Conservation (phyloP, 495 filamentous ascomycete species). For the Aspergillus sclerotioniger region DNA sequence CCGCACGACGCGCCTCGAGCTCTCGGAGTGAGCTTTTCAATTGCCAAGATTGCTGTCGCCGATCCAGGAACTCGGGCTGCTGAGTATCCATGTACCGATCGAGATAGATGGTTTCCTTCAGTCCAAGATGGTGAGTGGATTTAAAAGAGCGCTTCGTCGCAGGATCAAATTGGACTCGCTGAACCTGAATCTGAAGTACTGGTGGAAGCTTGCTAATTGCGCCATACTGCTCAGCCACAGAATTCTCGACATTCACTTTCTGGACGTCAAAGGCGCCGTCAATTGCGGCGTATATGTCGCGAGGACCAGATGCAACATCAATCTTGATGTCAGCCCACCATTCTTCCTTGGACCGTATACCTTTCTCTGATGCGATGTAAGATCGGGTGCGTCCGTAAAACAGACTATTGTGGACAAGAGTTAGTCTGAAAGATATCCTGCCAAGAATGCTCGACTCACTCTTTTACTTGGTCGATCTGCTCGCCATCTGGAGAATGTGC, state of each 20-base stretch:
- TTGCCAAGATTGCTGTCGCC: slow-evolving; percentile 69
- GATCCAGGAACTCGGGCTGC: slow-evolving; percentile 53
- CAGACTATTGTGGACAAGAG: slow-evolving; percentile 35
- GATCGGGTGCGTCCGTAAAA: slow-evolving; percentile 60
- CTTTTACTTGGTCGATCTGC: slow-evolving; percentile 76
- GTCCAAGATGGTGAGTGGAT: slow-evolving; percentile 70
- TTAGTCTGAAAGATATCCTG: not conserved
- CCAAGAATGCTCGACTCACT: slow-evolving; percentile 37
- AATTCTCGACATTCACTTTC: slow-evolving; percentile 62
- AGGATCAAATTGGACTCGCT: slow-evolving; percentile 69
- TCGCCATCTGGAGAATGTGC: slow-evolving; percentile 61
- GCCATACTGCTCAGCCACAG: slow-evolving; percentile 64
- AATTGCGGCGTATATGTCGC: slow-evolving; percentile 79
- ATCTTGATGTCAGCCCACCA: slow-evolving; percentile 62
- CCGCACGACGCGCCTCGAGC: slow-evolving; percentile 48
- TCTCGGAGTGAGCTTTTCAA: slow-evolving; percentile 63
- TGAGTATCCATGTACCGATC: slow-evolving; percentile 83
- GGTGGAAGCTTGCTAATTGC: slow-evolving; percentile 77
- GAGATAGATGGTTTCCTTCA: slow-evolving; percentile 77
- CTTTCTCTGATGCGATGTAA: slow-evolving; percentile 47
- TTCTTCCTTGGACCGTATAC: slow-evolving; percentile 52
- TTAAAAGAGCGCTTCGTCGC: slow-evolving; percentile 64
- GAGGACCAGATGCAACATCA: slow-evolving; percentile 57
- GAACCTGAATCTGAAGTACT: slow-evolving; percentile 83
- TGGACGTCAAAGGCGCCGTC: slow-evolving; percentile 81